phyloP scores from a whole-genome alignment of 352 stramenopile genomes.

The Phytophthora tentaculata region DNA sequence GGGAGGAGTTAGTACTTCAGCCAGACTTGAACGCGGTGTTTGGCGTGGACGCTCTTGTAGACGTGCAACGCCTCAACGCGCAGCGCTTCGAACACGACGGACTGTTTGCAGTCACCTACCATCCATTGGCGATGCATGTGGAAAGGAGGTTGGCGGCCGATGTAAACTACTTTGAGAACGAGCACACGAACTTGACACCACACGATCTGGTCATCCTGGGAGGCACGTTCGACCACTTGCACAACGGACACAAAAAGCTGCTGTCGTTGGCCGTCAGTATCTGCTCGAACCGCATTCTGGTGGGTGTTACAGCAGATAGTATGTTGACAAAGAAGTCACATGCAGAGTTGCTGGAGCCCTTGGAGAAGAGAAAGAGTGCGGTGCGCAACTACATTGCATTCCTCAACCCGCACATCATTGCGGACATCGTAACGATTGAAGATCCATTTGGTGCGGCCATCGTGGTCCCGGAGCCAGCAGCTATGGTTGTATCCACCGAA shows the following conservation, averaged over 20 bases:
- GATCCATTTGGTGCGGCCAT: constrained; percentile 89
- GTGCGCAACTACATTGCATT: constrained; percentile 69
- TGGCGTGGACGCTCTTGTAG: constrained; percentile 58
- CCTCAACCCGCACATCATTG: constrained; percentile 66
- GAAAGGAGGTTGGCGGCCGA: constrained; percentile 53
- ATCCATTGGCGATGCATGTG: constrained; percentile 63
- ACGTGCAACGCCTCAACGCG: constrained; percentile 71
- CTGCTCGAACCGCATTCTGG: constrained; percentile 52
- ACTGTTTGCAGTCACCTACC: constrained; percentile 66
- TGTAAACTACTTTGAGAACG: constrained; percentile 82
- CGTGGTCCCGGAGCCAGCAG: constrained; percentile 64
- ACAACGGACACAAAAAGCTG: constrained; percentile 93
- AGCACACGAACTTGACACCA: constrained; percentile 55
- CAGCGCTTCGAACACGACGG: constrained; percentile 65
- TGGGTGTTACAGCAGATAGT: constrained; percentile 81
- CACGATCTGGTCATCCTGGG: constrained; percentile 75
- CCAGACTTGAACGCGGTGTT: constrained; percentile 77
- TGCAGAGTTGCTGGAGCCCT: constrained; percentile 71
- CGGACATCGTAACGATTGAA: constrained; percentile 79
- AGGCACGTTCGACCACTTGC: constrained; percentile 91
- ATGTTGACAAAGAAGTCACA: constrained; percentile 86
- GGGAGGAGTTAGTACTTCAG: constrained; percentile 66
- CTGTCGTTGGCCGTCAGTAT: constrained; percentile 78
- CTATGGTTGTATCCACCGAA: constrained; percentile 88
- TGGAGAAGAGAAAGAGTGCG: constrained; percentile 59